These are phyloP conservation scores for Colletotrichum tabaci DNA, from an alignment of 2,329 filamentous ascomycete genomes.

Conservation along the genomic window DNA sequence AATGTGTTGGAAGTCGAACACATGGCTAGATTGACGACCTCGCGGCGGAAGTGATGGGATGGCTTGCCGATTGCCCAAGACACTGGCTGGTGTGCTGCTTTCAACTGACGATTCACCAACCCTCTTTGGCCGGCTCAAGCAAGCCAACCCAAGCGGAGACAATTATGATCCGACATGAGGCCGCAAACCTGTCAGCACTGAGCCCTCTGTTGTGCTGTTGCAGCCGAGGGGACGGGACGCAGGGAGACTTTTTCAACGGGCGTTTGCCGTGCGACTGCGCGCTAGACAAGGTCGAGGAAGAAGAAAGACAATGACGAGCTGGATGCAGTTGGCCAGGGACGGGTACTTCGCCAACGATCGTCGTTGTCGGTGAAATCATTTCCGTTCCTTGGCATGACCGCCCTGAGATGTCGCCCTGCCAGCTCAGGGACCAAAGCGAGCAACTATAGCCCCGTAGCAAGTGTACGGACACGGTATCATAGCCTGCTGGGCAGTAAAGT, in stretches of 20 bases:
- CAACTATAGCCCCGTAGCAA: no score
- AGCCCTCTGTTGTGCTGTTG: not conserved
- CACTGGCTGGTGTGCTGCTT: constrained; percentile 24
- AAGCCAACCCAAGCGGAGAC: constrained; percentile 18
- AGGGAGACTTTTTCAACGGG: constrained; percentile 31
- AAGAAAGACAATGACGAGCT: not conserved
- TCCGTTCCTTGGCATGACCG: constrained; percentile 5
- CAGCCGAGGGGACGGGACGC: constrained; percentile 25
- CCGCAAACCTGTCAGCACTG: constrained; percentile 8
- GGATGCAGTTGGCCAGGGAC: not conserved
- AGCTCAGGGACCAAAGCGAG: no score
- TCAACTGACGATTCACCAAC: constrained; percentile 9
- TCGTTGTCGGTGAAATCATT: constrained; percentile 29
- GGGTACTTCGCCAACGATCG: constrained; percentile 14
- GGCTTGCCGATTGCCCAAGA: constrained; percentile 25
- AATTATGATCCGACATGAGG: constrained; percentile 31
- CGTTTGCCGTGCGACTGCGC: constrained; percentile 8
- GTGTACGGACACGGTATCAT: no score
- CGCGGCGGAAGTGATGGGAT: not conserved
- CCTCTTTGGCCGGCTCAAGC: constrained; percentile 9
- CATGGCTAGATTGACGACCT: constrained; percentile 30
- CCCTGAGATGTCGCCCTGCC: no score
- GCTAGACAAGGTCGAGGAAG: constrained; percentile 15
- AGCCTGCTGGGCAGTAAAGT: not conserved
- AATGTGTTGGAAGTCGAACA: constrained; percentile 30